Base-by-base conservation (phyloP, 257 asterid species). In the Capsicum pubescens region DNA sequence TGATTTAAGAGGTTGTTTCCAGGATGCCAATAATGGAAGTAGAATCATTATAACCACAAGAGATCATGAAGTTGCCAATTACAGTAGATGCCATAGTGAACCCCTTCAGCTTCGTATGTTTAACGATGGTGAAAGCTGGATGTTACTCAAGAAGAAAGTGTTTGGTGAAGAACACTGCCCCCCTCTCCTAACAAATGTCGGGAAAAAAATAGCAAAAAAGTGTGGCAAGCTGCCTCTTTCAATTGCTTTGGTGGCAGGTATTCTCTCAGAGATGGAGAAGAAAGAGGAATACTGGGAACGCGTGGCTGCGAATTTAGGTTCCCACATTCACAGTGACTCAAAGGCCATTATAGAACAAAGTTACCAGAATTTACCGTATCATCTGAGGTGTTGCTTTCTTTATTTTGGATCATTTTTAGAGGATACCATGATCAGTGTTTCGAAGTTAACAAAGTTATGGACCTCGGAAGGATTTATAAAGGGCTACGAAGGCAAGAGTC, bases 211-310 rank as follows among this genome's bases (percentile, higher is more conserved):
- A 64, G 70, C 44, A 11, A 64, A 11, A 5, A 39, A 21, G 8
- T 84, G 84, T 16, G 74, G 82, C 42, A 80, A 84, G 3, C 56
- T 79, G n/a, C 87, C 87, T 66, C 74, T 83, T 48, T 21, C 81
- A n/a, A 14, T 84, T 36, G 81, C 48, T 42, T 1, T 67, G 8
- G 59, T 67, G 12, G 64, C 87, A 16, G 80, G 72, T 55, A 16
- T 84, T 7, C 84, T 84, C 10, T 13, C 70, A 16, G 67, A 9
- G 32, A 66, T 0, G 26, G n/a, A 35, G 10, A 15, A 44, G n/a
- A 5, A 8, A 6, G 26, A 55, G 8, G 39, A 84, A 3, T 68
- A 58, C 8, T 84, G 86, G 86, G 36, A 32, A 46, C 46, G 63
- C 48, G 36, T 84, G 7, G 64, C 32, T 9, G 26, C 13, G 10